Conservation (phyloP, 495 filamentous ascomycete species). For the Friedmanniomyces endolithicus region DNA sequence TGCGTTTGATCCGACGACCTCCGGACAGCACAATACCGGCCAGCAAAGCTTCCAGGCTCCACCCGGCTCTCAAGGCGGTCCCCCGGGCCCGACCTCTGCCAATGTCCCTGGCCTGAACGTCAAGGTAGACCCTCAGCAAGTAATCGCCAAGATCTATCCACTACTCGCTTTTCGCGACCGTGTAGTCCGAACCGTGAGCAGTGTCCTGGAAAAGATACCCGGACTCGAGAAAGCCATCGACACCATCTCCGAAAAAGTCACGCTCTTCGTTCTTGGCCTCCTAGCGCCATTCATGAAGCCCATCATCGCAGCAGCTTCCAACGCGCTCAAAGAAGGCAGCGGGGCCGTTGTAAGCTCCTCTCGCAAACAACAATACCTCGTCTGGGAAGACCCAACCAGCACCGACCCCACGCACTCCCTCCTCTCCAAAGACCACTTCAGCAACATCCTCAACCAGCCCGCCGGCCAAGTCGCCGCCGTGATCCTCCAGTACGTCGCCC, state of each 20-base stretch:
- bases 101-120: slow-evolving; percentile 57
- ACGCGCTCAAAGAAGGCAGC: slow-evolving; percentile 71
- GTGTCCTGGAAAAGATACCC: slow-evolving; percentile 81
- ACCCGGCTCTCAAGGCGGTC: slow-evolving; percentile 38
- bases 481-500: slow-evolving; percentile 72
- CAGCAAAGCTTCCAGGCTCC: slow-evolving; percentile 32
- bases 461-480: slow-evolving; percentile 70
- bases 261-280: slow-evolving; percentile 77
- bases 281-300: slow-evolving; percentile 82
- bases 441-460: slow-evolving; percentile 78
- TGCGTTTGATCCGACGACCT: slow-evolving; percentile 8
- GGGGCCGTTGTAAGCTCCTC: slow-evolving; percentile 65
- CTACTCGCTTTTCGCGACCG: slow-evolving; percentile 90
- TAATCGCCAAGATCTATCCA: slow-evolving; percentile 76
- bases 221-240: slow-evolving; percentile 77
- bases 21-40: neutral
- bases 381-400: slow-evolving; percentile 76
- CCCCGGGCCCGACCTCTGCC: slow-evolving; percentile 31
- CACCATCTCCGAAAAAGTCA: slow-evolving; percentile 81
- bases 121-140: slow-evolving; percentile 72
- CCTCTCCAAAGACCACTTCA: slow-evolving; percentile 93
- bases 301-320: slow-evolving; percentile 75
- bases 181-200: slow-evolving; percentile 70
- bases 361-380: slow-evolving; percentile 75
- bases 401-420: slow-evolving; percentile 90